Conservation (phyloP, 176 grass and related monocot species). For the Musa acuminata region DNA sequence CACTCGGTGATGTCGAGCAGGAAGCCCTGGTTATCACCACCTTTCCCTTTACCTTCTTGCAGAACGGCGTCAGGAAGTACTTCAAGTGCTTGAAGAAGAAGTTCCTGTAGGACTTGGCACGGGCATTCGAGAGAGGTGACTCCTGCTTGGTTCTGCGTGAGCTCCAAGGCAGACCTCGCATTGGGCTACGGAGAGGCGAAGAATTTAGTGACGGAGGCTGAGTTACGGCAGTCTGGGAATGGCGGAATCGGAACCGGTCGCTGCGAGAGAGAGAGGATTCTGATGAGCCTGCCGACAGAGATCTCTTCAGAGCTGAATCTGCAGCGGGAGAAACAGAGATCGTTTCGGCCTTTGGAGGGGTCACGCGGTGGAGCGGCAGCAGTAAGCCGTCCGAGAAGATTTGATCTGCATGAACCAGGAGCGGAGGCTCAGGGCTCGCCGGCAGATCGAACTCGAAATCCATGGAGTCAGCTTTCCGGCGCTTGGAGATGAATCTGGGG, state of each 20-base stretch:
- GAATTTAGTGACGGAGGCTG: slow-evolving; percentile 1
- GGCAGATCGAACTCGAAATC: slow-evolving; percentile 24
- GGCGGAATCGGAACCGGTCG: slow-evolving; percentile 1
- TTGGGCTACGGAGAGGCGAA: neutral
- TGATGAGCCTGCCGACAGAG: slow-evolving; percentile 16
- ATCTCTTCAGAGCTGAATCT: neutral
- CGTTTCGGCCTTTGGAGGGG: neutral
- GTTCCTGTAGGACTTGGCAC: slow-evolving; percentile 14
- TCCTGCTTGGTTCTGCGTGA: neutral
- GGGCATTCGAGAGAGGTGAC: slow-evolving; percentile 11
- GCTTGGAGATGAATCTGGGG: neutral
- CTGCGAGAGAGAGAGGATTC: slow-evolving; percentile 17
- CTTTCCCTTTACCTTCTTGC: slow-evolving; percentile 10
- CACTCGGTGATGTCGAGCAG: neutral
- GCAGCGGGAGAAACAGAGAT: neutral
- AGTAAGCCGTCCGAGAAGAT: slow-evolving; percentile 40
- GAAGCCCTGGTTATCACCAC: neutral
- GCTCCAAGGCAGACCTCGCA: neutral
- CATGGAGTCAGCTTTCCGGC: neutral
- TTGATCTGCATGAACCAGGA: slow-evolving; percentile 31
- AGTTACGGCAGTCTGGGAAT: neutral
- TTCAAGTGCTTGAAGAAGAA: slow-evolving; percentile 9
- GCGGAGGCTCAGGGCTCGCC: neutral
- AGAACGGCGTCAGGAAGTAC: slow-evolving; percentile 23
- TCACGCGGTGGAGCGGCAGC: slow-evolving; percentile 19